Base-by-base conservation (phyloP, 306 rosid species). In the Dryas drummondii region DNA sequence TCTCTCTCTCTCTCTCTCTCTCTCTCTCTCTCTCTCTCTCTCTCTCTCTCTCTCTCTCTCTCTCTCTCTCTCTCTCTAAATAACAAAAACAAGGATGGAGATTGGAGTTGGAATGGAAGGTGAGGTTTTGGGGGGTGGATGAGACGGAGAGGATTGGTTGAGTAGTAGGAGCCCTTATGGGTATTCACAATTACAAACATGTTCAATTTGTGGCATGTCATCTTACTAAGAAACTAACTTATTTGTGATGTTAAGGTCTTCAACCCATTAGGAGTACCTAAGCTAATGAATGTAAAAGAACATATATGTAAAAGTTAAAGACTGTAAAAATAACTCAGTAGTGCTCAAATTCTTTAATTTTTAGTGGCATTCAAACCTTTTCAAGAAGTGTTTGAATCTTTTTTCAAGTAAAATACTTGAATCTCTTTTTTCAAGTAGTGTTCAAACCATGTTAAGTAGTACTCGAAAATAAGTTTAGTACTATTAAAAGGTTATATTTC, bases 91-190 rank as follows among this genome's bases (percentile, higher is more conserved):
- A n/a, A 10, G 45, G 63, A 52, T 26, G 56, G 9, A 19, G 55
- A 7, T 19, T 56, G 37, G 47, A 68, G 73, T 54, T 10, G 17
- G 67, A 58, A 62, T 62, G 67, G 51, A 53, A n/a, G 41, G 74
- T 53, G 40, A 5, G 45, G 7, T 41, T 37, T 32, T 53, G 32
- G 51, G 63, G 16, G 62, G 17, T 8, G n/a, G 62, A 70, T 5
- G 48, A 9, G 50, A 70, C 52, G 62, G 50, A 53, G 55, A 22
- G 41, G 41, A 22, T 60, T 60, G 44, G 66, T 32, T 32, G 45
- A 60, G 44, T 60, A 44, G 12, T 11, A 60, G 44, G 45, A 58
- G 41, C 63, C 1, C 1, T 10, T 26, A 58, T 9, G 63, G 63
- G 1, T 10, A 58, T 26, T 40, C 16, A 9, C 63, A 4, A 52